Evolutionary conservation across 2,329 filamentous ascomycete species (phyloP).

Genomic region (Paecilomyces sp.): DNA sequence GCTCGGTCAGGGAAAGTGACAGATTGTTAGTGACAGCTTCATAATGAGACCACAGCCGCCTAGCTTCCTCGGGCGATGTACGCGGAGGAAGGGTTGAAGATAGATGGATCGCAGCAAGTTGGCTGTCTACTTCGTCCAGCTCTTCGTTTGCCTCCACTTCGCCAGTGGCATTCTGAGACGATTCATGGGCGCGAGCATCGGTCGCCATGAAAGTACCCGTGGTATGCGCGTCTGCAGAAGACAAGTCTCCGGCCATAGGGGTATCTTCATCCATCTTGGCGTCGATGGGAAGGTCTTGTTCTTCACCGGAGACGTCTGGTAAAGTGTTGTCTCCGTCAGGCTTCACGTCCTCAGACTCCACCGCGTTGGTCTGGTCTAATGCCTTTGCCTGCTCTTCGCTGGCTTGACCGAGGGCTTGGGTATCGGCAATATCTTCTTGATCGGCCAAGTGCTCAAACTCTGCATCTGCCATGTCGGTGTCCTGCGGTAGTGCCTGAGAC

Average conservation of each 20-base stretch:
- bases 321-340: constrained; percentile 50
- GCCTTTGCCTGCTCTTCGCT: constrained; percentile 79
- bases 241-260: constrained; percentile 27
- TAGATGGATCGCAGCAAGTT: constrained; percentile 67
- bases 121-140: constrained; percentile 43
- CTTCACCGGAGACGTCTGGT: constrained; percentile 44
- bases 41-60: constrained; percentile 76
- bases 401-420: constrained; percentile 84
- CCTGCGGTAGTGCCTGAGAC: constrained; percentile 47
- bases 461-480: constrained; percentile 66
- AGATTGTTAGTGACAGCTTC: constrained; percentile 78
- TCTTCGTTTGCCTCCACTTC: constrained; percentile 39
- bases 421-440: constrained; percentile 72
- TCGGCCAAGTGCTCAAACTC: constrained; percentile 92
- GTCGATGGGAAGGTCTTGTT: constrained; percentile 26
- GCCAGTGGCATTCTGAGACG: constrained; percentile 20
- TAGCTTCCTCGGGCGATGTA: constrained; percentile 51
- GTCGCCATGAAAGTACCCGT: constrained; percentile 49
- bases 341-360: constrained; percentile 57
- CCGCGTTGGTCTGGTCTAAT: constrained; percentile 81
- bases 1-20: constrained; percentile 83
- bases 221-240: constrained; percentile 31
- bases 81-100: constrained; percentile 40
- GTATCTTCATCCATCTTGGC: constrained; percentile 45
- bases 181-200: constrained; percentile 27